These are phyloP conservation scores for Onygena corvina DNA, from an alignment of 2,329 filamentous ascomycete genomes.

Conservation along the genomic window DNA sequence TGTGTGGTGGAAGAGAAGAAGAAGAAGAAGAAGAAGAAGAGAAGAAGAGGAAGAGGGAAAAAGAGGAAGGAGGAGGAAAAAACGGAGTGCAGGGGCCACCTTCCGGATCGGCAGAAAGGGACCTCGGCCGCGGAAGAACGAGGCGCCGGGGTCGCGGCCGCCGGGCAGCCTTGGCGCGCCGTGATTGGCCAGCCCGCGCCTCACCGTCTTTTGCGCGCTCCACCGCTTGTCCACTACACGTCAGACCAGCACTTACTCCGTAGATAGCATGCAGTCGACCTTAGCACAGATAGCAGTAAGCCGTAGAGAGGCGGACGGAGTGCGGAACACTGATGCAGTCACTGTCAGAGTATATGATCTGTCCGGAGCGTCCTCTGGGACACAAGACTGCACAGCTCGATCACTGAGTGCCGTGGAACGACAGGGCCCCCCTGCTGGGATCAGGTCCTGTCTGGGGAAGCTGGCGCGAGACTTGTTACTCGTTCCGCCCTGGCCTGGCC, in stretches of 20 bases:
- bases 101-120: not conserved
- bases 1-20: slow-evolving; percentile 11
- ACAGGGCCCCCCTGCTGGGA: not conserved
- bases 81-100: slow-evolving; percentile 4
- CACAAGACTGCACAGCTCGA: no score
- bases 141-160: not conserved
- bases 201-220: slow-evolving; percentile 13
- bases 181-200: slow-evolving; percentile 8
- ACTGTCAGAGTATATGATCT: no score
- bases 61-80: not conserved
- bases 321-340: no score
- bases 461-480: slow-evolving; percentile 6
- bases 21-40: slow-evolving; percentile 10
- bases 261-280: not conserved
- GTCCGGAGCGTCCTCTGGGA: no score
- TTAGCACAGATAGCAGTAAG: not conserved
- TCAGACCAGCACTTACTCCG: not conserved
- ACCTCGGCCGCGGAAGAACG: not conserved
- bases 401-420: not conserved
- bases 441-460: slow-evolving; percentile 6
- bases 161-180: not conserved
- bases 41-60: slow-evolving; percentile 12
- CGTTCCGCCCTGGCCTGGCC: not conserved
- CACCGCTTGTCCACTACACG: not conserved
- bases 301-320: no score